Conservation (phyloP, 2,329 filamentous ascomycete genomes). For the Alternaria rosae region DNA sequence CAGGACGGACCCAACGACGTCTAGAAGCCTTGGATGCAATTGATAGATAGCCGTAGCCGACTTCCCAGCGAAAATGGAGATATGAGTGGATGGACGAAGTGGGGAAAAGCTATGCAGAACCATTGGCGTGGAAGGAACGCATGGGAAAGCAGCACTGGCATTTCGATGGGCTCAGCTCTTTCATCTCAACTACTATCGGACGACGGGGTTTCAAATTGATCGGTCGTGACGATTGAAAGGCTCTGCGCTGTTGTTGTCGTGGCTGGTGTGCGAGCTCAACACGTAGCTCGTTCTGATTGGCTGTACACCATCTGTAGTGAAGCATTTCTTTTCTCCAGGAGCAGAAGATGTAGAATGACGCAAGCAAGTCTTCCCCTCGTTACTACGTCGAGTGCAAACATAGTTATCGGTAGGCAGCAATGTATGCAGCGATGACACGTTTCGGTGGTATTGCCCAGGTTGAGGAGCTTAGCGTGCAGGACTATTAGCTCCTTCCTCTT, state of each 20-base stretch:
- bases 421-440: background rate
- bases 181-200: conserved; percentile 1
- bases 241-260: conserved; percentile 30
- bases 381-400: background rate
- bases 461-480: background rate
- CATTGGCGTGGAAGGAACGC: conserved; percentile 13
- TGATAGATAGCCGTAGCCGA: background rate
- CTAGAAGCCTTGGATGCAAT: conserved; percentile 5
- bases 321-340: conserved; percentile 13
- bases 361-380: background rate
- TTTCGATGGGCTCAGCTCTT: background rate
- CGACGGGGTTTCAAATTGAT: background rate
- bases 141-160: conserved; percentile 14
- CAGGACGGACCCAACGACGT: conserved; percentile 3
- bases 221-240: conserved; percentile 8
- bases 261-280: conserved; percentile 29
- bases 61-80: conserved; percentile 9
- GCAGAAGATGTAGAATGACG: conserved; percentile 8
- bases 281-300: conserved; percentile 44
- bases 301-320: conserved; percentile 18
- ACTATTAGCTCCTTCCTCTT: background rate
- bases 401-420: background rate
- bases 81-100: conserved; percentile 5
- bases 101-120: conserved; percentile 13
- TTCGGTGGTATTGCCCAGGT: background rate